phyloP scores from a whole-genome alignment of 192 early-diverging fungal species.

The Phlyctochytrium arcticum region DNA sequence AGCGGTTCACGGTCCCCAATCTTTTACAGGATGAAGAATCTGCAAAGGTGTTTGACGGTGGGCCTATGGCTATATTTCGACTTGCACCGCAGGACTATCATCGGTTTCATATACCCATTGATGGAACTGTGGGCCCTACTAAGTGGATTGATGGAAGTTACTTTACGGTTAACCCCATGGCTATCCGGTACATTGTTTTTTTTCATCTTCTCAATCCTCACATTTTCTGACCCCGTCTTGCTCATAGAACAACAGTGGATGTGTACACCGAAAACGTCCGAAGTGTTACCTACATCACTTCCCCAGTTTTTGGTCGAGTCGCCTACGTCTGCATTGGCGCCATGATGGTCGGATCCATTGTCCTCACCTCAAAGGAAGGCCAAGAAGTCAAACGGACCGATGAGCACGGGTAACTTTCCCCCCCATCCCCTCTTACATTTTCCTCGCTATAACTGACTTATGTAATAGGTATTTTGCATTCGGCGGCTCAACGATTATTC shows the following conservation, averaged over 20 bases:
- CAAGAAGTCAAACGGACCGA: constrained; percentile 55
- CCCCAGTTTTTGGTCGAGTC: constrained; percentile 63
- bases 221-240: background rate
- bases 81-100: constrained; percentile 85
- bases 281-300: constrained; percentile 59
- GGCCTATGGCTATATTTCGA: constrained; percentile 65
- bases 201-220: background rate
- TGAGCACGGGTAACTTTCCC: constrained; percentile 55
- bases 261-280: constrained; percentile 80
- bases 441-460: background rate
- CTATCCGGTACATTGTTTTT: constrained; percentile 68
- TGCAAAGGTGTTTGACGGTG: constrained; percentile 50
- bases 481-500: constrained; percentile 73
- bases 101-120: constrained; percentile 69
- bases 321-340: constrained; percentile 71
- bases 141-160: constrained; percentile 56
- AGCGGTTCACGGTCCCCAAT: constrained; percentile 57
- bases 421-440: background rate
- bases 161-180: constrained; percentile 85
- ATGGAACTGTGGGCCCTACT: constrained; percentile 53
- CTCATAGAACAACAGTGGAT: constrained; percentile 47
- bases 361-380: constrained; percentile 49
- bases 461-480: constrained; percentile 73
- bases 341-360: constrained; percentile 81
- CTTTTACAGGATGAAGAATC: constrained; percentile 49